Conservation (phyloP, 2,329 filamentous ascomycete species). For the Dactylellina drechsleri region DNA sequence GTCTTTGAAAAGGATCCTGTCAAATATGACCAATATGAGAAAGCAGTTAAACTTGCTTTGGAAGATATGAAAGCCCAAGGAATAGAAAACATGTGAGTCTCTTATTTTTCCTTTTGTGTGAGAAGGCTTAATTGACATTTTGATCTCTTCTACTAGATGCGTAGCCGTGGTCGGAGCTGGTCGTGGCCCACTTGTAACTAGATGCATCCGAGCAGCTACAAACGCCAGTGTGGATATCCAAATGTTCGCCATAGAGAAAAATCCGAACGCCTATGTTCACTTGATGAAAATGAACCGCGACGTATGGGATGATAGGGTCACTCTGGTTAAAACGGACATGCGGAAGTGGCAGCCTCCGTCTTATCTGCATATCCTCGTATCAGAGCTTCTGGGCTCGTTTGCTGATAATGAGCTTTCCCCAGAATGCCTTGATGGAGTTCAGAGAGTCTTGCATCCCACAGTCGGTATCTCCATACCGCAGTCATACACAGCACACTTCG, state of each 20-base stretch:
- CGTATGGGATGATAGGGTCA: constrained; percentile 82
- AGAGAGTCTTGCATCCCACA: constrained; percentile 80
- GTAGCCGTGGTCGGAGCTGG: constrained; percentile 94
- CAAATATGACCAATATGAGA: constrained; percentile 96
- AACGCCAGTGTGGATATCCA: constrained; percentile 80
- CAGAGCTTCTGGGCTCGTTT: constrained; percentile 93
- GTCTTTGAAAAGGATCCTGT: constrained; percentile 98
- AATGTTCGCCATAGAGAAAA: constrained; percentile 95
- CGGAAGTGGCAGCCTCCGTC: constrained; percentile 89
- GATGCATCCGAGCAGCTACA: constrained; percentile 82
- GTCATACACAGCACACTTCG: constrained; percentile 91
- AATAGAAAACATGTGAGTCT: constrained; percentile 48
- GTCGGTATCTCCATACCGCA: constrained; percentile 93
- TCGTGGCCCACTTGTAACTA: constrained; percentile 87
- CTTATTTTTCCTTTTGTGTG: background rate
- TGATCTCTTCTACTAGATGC: constrained; percentile 63
- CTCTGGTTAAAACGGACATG: constrained; percentile 96
- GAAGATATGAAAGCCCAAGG: constrained; percentile 76
- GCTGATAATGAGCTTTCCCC: constrained; percentile 97
- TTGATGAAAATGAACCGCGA: constrained; percentile 84
- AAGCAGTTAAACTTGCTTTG: constrained; percentile 81
- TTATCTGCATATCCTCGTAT: constrained; percentile 90
- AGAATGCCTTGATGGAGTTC: constrained; percentile 94
- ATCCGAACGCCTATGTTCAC: constrained; percentile 95
- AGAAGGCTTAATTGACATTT: background rate